Percentiles rank a stretch among this genome's conserved stretches.
Evolutionary conservation across 2,329 filamentous ascomycete species (phyloP).

Genomic region (Phaeosphaeria sp.): DNA sequence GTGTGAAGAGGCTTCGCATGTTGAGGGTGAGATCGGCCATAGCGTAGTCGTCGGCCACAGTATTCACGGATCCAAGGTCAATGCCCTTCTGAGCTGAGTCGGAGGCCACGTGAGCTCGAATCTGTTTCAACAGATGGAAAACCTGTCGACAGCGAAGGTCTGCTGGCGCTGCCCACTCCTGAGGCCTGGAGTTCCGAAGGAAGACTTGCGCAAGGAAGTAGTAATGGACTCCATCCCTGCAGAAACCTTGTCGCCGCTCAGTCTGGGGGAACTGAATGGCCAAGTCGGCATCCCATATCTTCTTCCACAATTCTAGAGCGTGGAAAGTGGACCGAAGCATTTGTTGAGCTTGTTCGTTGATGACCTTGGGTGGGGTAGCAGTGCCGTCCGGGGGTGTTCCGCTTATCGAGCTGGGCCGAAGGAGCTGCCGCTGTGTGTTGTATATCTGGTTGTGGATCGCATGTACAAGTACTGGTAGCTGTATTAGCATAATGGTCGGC

Average conservation of each 20-base stretch:
- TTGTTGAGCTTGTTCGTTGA: constrained; percentile 55
- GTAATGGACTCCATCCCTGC: constrained; percentile 73
- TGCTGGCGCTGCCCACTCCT: constrained; percentile 62
- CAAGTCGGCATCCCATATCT: constrained; percentile 74
- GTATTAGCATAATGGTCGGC: constrained; percentile 11
- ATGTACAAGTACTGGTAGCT: constrained; percentile 66
- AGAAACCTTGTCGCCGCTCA: constrained; percentile 72
- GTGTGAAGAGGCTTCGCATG: constrained; percentile 74
- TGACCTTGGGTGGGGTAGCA: constrained; percentile 52
- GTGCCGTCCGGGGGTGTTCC: constrained; percentile 60
- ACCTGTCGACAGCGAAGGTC: constrained; percentile 67
- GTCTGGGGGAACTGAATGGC: constrained; percentile 68
- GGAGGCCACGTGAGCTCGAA: constrained; percentile 65
- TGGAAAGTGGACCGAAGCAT: constrained; percentile 55
- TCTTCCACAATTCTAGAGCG: constrained; percentile 75
- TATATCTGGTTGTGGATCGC: constrained; percentile 70
- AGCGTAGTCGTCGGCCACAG: constrained; percentile 72
- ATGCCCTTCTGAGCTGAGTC: constrained; percentile 71
- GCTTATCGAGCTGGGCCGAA: constrained; percentile 46
- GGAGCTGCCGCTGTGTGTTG: constrained; percentile 55
- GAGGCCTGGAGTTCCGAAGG: constrained; percentile 63
- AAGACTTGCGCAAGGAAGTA: constrained; percentile 74
- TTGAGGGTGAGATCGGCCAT: constrained; percentile 69
- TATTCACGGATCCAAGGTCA: constrained; percentile 70
- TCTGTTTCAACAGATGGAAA: constrained; percentile 66